Evolutionary conservation across 2,329 filamentous ascomycete genomes (phyloP).

Genomic region (Phialemonium atrogriseum): DNA sequence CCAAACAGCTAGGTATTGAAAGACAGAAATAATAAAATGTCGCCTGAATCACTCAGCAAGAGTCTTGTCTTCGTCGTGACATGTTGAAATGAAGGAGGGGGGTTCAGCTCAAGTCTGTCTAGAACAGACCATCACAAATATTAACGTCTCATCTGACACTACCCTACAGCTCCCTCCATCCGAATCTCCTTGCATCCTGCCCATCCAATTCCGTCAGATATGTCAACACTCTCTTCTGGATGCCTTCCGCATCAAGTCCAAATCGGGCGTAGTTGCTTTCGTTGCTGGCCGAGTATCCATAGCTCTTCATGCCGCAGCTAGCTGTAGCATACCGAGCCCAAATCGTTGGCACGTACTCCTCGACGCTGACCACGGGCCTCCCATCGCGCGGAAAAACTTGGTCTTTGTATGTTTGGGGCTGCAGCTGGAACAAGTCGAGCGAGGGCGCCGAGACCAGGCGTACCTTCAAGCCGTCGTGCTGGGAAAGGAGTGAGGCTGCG

Average conservation of each 20-base stretch:
- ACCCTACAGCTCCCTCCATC: constrained; percentile 14
- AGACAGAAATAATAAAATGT: too few relatives aligned
- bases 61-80: too few relatives aligned
- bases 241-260: constrained; percentile 31
- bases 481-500: constrained; percentile 25
- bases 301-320: constrained; percentile 33
- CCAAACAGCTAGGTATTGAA: too few relatives aligned
- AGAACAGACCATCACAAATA: too few relatives aligned
- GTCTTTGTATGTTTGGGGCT: constrained; percentile 12
- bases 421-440: constrained; percentile 9
- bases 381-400: constrained; percentile 25
- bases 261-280: constrained; percentile 38
- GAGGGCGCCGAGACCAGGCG: too few relatives aligned
- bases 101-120: too few relatives aligned
- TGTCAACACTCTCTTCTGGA: constrained; percentile 20
- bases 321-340: constrained; percentile 43
- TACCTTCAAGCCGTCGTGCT: constrained; percentile 18
- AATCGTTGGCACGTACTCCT: constrained; percentile 36
- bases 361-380: constrained; percentile 33
- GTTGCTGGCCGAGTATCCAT: constrained; percentile 37
- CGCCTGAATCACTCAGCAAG: too few relatives aligned
- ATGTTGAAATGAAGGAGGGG: too few relatives aligned
- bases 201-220: constrained; percentile 14
- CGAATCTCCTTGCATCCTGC: constrained; percentile 12
- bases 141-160: too few relatives aligned